phyloP scores from a whole-genome alignment of 169 alveolate genomes.

The Plasmodium vivax region DNA sequence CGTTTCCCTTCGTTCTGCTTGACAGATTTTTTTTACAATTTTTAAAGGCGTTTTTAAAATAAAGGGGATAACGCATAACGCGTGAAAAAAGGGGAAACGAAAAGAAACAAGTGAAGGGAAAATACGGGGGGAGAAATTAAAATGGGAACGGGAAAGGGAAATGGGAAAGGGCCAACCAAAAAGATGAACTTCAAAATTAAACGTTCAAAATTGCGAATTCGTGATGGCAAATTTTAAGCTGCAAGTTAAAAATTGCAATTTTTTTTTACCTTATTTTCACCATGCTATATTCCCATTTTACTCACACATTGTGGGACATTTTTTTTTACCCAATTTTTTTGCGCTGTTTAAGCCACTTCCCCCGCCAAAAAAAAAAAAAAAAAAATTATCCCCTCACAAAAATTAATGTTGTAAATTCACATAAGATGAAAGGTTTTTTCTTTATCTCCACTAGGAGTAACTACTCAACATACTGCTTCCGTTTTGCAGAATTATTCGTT shows the following conservation, averaged over 20 bases:
- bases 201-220: not conserved
- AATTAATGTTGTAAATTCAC: not conserved
- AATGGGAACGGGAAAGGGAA: not conserved
- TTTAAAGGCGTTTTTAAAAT: not conserved
- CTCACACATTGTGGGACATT: not conserved
- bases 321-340: not conserved
- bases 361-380: not conserved
- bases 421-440: not conserved
- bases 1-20: not conserved
- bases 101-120: not conserved
- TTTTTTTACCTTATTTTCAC: not conserved
- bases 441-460: not conserved
- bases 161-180: not conserved
- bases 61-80: not conserved
- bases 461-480: not conserved
- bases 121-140: conserved; percentile 6
- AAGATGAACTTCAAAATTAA: not conserved
- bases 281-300: not conserved
- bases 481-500: not conserved
- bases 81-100: not conserved
- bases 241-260: not conserved
- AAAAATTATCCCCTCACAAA: not conserved
- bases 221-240: not conserved
- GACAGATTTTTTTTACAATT: not conserved
- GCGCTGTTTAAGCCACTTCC: not conserved